phyloP scores from a whole-genome alignment of 805 yeast genomes.

The Ogataea methanolica region DNA sequence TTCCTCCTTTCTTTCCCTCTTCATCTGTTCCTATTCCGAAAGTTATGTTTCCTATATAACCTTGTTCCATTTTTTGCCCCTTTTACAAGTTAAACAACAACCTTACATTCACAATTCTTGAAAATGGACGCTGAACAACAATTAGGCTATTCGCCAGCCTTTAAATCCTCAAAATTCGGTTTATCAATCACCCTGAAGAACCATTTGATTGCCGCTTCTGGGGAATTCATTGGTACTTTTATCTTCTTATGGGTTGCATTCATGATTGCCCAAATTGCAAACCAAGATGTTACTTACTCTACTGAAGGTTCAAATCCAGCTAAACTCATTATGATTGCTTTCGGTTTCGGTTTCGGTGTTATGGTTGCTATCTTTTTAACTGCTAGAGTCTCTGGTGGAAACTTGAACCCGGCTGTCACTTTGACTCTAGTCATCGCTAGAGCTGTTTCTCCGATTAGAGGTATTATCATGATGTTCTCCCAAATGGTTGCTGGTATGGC shows the following conservation, averaged over 20 bases:
- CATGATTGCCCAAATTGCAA: constrained; percentile 80
- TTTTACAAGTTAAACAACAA: neutral
- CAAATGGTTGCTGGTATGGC: constrained; percentile 86
- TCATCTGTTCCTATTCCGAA: too few relatives aligned
- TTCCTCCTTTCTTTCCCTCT: too few relatives aligned
- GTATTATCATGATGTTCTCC: constrained; percentile 55
- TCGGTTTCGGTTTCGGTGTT: constrained; percentile 85
- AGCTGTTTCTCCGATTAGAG: constrained; percentile 71
- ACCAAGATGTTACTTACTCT: constrained; percentile 30
- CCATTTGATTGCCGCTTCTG: constrained; percentile 63
- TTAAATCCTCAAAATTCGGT: constrained; percentile 30
- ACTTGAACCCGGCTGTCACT: constrained; percentile 86
- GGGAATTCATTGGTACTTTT: constrained; percentile 85
- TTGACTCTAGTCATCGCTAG: constrained; percentile 65
- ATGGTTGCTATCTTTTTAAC: constrained; percentile 67
- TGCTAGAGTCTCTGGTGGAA: constrained; percentile 81
- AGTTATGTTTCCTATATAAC: too few relatives aligned
- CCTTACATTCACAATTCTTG: neutral
- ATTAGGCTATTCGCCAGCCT: constrained; percentile 37
- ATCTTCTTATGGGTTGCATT: constrained; percentile 79
- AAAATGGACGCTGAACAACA: constrained; percentile 37
- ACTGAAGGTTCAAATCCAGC: constrained; percentile 45
- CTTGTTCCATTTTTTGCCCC: neutral
- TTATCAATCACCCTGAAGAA: constrained; percentile 45
- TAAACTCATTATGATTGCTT: constrained; percentile 71